Percentiles rank a stretch among this genome's conserved stretches.
Conservation (phyloP, 2,329 filamentous ascomycete genomes). For the Diplodia sapinea region DNA sequence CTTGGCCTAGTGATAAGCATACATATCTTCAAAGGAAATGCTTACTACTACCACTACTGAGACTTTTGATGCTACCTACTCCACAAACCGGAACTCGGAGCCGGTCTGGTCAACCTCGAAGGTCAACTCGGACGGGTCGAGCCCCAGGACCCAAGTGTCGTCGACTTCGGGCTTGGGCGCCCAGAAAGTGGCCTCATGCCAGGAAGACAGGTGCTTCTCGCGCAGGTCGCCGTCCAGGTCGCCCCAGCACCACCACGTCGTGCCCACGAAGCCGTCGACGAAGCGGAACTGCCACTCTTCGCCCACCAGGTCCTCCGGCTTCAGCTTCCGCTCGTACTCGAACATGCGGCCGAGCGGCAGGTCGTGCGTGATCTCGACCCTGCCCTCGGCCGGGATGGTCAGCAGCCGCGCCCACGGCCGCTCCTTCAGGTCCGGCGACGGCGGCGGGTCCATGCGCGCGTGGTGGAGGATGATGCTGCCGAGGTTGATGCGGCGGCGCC, state of each 20-base stretch:
- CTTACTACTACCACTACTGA: no score
- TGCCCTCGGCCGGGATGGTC: slow-evolving; percentile 26
- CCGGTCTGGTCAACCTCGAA: slow-evolving; percentile 8
- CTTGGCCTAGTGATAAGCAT: no score
- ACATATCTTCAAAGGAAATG: no score
- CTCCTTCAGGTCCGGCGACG: slow-evolving; percentile 22
- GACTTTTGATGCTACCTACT: not conserved
- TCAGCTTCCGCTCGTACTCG: not conserved
- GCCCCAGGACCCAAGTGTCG: slow-evolving; percentile 27
- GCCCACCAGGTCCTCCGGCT: slow-evolving; percentile 3
- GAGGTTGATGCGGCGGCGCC: not conserved
- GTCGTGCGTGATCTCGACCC: slow-evolving; percentile 20
- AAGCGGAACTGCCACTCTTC: slow-evolving; percentile 17
- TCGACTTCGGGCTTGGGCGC: slow-evolving; percentile 3
- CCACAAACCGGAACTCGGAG: not conserved
- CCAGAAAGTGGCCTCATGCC: slow-evolving; percentile 8
- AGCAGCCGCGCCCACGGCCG: slow-evolving; percentile 15
- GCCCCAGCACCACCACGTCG: slow-evolving; percentile 33
- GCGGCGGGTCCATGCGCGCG: not conserved
- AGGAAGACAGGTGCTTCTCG: slow-evolving; percentile 22
- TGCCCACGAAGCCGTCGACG: slow-evolving; percentile 26
- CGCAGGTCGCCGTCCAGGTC: slow-evolving; percentile 28
- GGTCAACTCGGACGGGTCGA: slow-evolving; percentile 15
- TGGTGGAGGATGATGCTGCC: not conserved
- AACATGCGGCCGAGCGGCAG: slow-evolving; percentile 21